These are phyloP conservation scores for Phytopythium litorale DNA, from an alignment of 352 stramenopile species.

Conservation along the genomic window DNA sequence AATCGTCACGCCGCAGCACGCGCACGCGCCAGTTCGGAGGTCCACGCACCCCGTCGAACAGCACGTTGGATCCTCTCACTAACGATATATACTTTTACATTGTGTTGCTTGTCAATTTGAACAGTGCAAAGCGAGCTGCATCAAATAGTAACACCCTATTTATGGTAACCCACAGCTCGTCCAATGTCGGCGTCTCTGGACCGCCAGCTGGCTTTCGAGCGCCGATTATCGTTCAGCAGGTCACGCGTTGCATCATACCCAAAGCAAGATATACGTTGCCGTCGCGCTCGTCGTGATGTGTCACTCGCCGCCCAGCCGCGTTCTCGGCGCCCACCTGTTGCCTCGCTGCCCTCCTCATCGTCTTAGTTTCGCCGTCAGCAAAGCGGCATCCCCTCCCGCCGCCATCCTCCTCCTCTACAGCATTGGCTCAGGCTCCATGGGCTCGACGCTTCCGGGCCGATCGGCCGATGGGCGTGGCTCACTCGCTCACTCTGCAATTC, in stretches of 20 bases:
- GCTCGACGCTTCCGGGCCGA: background rate
- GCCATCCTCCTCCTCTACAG: background rate
- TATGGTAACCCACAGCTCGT: no score
- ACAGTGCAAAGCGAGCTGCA: no score
- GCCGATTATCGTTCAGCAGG: background rate
- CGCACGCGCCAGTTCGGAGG: background rate
- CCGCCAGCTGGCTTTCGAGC: background rate
- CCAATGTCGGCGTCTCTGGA: no score
- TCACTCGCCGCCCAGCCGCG: background rate
- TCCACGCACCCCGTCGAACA: background rate
- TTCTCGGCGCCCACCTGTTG: background rate
- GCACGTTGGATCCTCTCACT: background rate
- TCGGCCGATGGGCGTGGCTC: background rate
- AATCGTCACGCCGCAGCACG: background rate
- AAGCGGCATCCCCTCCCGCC: background rate
- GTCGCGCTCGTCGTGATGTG: background rate
- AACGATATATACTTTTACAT: background rate
- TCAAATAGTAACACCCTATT: no score
- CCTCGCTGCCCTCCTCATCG: background rate
- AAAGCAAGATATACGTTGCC: background rate
- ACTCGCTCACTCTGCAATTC: conserved; percentile 21
- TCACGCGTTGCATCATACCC: background rate
- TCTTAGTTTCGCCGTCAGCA: background rate
- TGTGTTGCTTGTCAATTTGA: background rate
- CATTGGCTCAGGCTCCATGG: no score